Evolutionary conservation across 1,139 yeast species (phyloP).

Genomic region (Yamadazyma sp.): DNA sequence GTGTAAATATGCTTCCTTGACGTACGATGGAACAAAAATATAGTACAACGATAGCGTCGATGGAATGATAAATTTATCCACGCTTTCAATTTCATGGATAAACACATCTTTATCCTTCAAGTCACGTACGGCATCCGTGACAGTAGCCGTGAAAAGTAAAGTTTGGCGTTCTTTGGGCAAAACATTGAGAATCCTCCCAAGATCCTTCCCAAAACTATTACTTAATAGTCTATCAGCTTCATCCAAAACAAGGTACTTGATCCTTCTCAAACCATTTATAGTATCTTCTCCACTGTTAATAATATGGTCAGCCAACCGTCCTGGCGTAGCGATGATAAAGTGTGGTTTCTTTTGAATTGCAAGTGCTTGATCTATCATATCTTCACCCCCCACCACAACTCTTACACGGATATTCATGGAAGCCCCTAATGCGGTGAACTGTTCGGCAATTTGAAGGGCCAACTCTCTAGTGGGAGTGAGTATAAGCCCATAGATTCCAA

Average conservation of each 20-base stretch:
- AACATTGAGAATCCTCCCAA: conserved; percentile 66
- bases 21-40: conserved; percentile 72
- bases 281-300: conserved; percentile 89
- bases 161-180: conserved; percentile 85
- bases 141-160: conserved; percentile 89
- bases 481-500: conserved; percentile 85
- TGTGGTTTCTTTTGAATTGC: conserved; percentile 84
- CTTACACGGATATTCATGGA: conserved; percentile 78
- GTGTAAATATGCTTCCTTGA: conserved; percentile 84
- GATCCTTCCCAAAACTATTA: conserved; percentile 78
- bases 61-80: conserved; percentile 77
- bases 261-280: conserved; percentile 70
- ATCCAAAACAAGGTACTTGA: conserved; percentile 82
- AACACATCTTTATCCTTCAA: conserved; percentile 75
- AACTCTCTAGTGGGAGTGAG: conserved; percentile 95
- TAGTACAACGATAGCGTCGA: conserved; percentile 59
- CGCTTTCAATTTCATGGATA: conserved; percentile 77
- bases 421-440: conserved; percentile 90
- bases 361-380: conserved; percentile 82
- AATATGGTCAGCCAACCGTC: conserved; percentile 92
- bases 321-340: conserved; percentile 96
- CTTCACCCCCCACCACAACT: conserved; percentile 93
- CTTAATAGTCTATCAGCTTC: conserved; percentile 94
- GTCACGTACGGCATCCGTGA: conserved; percentile 86
- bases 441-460: conserved; percentile 96